These are phyloP conservation scores for Trifolium dubium DNA, from an alignment of 306 rosid genomes.

Conservation along the genomic window DNA sequence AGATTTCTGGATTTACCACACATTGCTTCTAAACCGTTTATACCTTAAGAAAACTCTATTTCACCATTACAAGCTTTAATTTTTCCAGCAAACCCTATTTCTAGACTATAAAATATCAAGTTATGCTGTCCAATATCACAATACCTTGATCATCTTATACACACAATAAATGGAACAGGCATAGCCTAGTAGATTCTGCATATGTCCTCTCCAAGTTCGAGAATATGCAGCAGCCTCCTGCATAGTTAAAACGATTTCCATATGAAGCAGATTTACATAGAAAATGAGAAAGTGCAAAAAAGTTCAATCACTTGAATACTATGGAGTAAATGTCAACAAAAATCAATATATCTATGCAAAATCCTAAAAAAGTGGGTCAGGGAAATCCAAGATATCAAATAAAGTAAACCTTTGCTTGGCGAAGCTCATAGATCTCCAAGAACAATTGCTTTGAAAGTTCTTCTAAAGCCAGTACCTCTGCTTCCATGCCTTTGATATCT, in stretches of 20 bases:
- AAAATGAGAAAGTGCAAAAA: slow-evolving; percentile 21
- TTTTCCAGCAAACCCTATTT: slow-evolving; percentile 17
- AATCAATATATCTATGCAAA: not conserved
- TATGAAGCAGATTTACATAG: slow-evolving; percentile 14
- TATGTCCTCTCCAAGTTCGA: slow-evolving; percentile 97
- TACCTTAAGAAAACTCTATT: slow-evolving; percentile 25
- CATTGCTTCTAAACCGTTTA: slow-evolving; percentile 26
- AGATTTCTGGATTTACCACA: slow-evolving; percentile 12
- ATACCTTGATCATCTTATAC: slow-evolving; percentile 97
- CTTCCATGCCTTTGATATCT: slow-evolving; percentile 93
- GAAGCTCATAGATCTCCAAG: slow-evolving; percentile 96
- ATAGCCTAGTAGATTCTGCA: slow-evolving; percentile 97
- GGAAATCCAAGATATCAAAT: slow-evolving; percentile 24
- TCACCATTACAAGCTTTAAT: slow-evolving; percentile 27
- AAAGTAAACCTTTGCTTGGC: slow-evolving; percentile 85
- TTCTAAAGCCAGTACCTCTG: slow-evolving; percentile 88
- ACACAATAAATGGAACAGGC: slow-evolving; percentile 98
- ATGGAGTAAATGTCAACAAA: not conserved
- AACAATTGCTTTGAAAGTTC: slow-evolving; percentile 97
- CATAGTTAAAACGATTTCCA: slow-evolving; percentile 47
- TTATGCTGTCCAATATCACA: slow-evolving; percentile 17
- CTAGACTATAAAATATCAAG: slow-evolving; percentile 25
- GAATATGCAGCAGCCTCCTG: slow-evolving; percentile 99
- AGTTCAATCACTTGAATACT: slow-evolving; percentile 6
- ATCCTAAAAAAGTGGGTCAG: slow-evolving; percentile 23